Percentiles rank a stretch among this genome's conserved stretches.
These are phyloP conservation scores for Citrus hindsii DNA, from an alignment of 345 rosid species.

Conservation along the genomic window DNA sequence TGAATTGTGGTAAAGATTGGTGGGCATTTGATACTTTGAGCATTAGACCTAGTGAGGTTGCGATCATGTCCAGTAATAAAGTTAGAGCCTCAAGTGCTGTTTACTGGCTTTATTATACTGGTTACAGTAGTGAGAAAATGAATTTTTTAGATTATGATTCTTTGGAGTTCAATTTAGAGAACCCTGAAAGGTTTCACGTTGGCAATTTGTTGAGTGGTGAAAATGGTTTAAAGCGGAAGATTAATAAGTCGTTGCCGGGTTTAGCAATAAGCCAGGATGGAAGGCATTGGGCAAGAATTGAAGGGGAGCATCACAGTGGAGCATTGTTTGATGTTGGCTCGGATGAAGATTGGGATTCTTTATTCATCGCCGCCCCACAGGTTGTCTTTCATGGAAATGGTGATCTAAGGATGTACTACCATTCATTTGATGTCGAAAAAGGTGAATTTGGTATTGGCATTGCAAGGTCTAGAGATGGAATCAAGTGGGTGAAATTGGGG, in stretches of 20 bases:
- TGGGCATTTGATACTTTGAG: slow-evolving; percentile 78
- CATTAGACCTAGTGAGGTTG: slow-evolving; percentile 66
- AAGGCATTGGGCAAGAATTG: slow-evolving; percentile 87
- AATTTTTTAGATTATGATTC: slow-evolving; percentile 24
- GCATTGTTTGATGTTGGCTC: slow-evolving; percentile 76
- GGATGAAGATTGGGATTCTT: slow-evolving; percentile 76
- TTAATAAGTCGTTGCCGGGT: slow-evolving; percentile 60
- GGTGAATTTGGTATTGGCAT: slow-evolving; percentile 53
- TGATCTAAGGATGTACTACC: slow-evolving; percentile 82
- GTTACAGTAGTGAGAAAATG: slow-evolving; percentile 45
- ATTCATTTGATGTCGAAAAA: slow-evolving; percentile 56
- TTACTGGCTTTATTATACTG: slow-evolving; percentile 84
- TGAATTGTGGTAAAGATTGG: slow-evolving; percentile 64
- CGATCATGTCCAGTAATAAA: slow-evolving; percentile 69
- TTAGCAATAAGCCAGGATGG: slow-evolving; percentile 87
- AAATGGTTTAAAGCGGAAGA: slow-evolving; percentile 10
- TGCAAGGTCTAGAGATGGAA: slow-evolving; percentile 88
- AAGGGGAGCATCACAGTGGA: slow-evolving; percentile 84
- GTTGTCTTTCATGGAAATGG: slow-evolving; percentile 62
- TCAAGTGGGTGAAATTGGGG: slow-evolving; percentile 70
- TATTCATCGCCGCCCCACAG: slow-evolving; percentile 63
- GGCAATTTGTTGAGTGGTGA: slow-evolving; percentile 11
- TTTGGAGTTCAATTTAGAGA: slow-evolving; percentile 24
- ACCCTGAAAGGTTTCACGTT: slow-evolving; percentile 47
- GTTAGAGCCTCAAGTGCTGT: slow-evolving; percentile 59